Conservation (phyloP, 345 rosid genomes). For the Rhodomyrtus tomentosa region DNA sequence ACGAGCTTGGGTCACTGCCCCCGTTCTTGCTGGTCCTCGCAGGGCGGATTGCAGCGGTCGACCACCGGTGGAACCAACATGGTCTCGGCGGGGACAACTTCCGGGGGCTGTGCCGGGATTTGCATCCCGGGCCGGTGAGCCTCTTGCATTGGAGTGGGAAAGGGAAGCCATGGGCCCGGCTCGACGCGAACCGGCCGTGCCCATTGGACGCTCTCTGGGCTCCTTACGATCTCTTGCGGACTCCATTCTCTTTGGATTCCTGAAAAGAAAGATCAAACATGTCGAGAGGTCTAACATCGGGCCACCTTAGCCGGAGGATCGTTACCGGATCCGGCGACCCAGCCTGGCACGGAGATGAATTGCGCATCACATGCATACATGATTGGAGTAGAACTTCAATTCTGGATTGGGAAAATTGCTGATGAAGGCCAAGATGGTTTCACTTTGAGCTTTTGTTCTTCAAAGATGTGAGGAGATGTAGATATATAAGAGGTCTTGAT, state of each 20-base stretch:
- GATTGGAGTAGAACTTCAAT: not conserved
- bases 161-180: not conserved
- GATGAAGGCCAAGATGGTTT: not conserved
- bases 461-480: not conserved
- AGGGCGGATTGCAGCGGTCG: not conserved
- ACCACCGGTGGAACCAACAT: not conserved
- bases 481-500: not conserved
- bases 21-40: not conserved
- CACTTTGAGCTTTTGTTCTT: not conserved
- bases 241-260: not conserved
- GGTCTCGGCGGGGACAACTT: not conserved
- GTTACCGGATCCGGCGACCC: not conserved
- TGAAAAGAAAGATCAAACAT: not conserved
- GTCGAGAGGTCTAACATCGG: not conserved
- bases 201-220: not conserved
- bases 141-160: not conserved
- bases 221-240: not conserved
- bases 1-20: not conserved
- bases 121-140: not conserved
- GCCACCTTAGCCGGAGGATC: not conserved
- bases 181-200: not conserved
- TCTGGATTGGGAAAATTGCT: not conserved
- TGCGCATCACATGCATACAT: conserved; percentile 20
- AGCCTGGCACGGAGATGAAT: not conserved
- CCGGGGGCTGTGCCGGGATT: not conserved